phyloP scores from a whole-genome alignment of 1,139 yeast genomes.

The Candida tetrigidarum region DNA sequence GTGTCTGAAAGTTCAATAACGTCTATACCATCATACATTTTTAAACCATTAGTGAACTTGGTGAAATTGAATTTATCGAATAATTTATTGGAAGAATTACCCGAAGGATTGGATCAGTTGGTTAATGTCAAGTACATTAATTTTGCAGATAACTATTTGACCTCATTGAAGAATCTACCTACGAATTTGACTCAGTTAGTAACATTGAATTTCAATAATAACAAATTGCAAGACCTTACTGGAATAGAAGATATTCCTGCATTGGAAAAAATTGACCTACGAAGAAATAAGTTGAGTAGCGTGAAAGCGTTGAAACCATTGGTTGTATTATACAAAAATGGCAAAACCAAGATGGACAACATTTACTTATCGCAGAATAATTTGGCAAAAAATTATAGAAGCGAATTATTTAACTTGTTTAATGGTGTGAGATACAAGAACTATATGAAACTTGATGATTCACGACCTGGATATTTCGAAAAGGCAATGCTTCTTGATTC shows the following conservation, averaged over 20 bases:
- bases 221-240: slow-evolving; percentile 46
- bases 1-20: slow-evolving; percentile 59
- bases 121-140: slow-evolving; percentile 56
- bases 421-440: slow-evolving; percentile 58
- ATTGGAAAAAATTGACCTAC: slow-evolving; percentile 59
- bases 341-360: slow-evolving; percentile 32
- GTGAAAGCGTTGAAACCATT: slow-evolving; percentile 37
- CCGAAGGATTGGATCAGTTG: slow-evolving; percentile 56
- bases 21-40: slow-evolving; percentile 46
- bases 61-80: slow-evolving; percentile 62
- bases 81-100: slow-evolving; percentile 53
- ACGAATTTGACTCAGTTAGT: slow-evolving; percentile 44
- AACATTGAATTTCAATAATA: slow-evolving; percentile 59
- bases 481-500: slow-evolving; percentile 56
- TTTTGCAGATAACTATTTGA: slow-evolving; percentile 52
- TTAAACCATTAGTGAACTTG: slow-evolving; percentile 52
- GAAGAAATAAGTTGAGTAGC: slow-evolving; percentile 52
- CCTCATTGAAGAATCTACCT: slow-evolving; percentile 42
- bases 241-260: slow-evolving; percentile 52
- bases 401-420: slow-evolving; percentile 55
- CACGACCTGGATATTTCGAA: slow-evolving; percentile 68
- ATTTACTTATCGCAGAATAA: slow-evolving; percentile 49
- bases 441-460: slow-evolving; percentile 58
- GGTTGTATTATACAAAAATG: slow-evolving; percentile 38
- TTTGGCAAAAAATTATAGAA: slow-evolving; percentile 52